Evolutionary conservation across 345 rosid species (phyloP), one percentile per base, ranked within the genome.

Genomic region (Isatis tinctoria): DNA sequence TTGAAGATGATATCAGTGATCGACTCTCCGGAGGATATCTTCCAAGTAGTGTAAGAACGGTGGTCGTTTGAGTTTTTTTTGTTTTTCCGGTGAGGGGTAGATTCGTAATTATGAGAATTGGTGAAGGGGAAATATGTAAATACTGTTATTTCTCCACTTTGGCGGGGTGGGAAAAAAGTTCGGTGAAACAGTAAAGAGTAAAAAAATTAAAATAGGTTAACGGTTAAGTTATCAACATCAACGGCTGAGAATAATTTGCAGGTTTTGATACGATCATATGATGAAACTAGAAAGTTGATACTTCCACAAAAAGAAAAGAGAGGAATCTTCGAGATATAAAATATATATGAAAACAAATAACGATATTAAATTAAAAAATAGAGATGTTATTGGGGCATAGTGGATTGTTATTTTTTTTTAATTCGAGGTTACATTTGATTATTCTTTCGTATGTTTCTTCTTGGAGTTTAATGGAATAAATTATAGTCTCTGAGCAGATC

Each of bases 11-110:
- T 45, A 24, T 82, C 3, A 81, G 59, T 20, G 60, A 69, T 71
- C 68, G 79, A 58, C 63, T 71, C 75, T 72, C 60, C 1, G 91
- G 85, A 37, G 90, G 90, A 7, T 78, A 83, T 81, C 90, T 92
- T 47, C 96, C 97, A 8, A 62, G 82, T 52, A 77, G 78, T 54
- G 77, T 87, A 66, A 83, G 79, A 76, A 76, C 80, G 22, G 82
- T 88, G 78, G 80, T 66, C 74, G 85, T 33, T 79, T 64, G 89
- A 86, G 49, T 85, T 83, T 47, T 62, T 17, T 18, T 33, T 20
- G 33, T 28, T 41, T 60, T 40, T 11, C 43, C 43, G 52, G 65
- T 61, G 49, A 75, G 61, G 48, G 69, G 44, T 58, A 62, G 58
- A 27, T 43, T 39, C 74, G 70, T 61, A 73, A 60, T 73, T 78